A percentile compares a stretch with the other conserved stretches of the same genome.
These are phyloP conservation scores for Annulohypoxylon nitens DNA, from an alignment of 495 filamentous ascomycete genomes.

Conservation along the genomic window DNA sequence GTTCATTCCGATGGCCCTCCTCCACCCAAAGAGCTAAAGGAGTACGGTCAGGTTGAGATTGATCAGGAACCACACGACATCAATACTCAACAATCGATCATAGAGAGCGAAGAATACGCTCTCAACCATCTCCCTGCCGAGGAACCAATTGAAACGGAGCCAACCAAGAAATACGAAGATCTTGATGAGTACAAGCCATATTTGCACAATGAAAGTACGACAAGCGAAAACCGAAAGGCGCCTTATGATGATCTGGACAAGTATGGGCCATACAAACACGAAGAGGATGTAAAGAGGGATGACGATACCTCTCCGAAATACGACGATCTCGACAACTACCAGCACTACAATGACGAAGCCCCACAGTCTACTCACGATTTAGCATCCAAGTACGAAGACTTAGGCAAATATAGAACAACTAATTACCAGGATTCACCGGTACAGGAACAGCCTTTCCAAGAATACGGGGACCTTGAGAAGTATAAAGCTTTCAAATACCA, in stretches of 20 bases:
- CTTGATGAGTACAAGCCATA: slow-evolving; percentile 50
- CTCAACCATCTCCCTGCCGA: slow-evolving; percentile 51
- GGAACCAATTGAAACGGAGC: slow-evolving; percentile 30
- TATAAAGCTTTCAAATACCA: slow-evolving; percentile 45
- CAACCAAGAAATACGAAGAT: slow-evolving; percentile 41
- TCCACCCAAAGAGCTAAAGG: slow-evolving; percentile 54
- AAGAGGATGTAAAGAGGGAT: slow-evolving; percentile 53
- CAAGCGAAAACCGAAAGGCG: slow-evolving; percentile 14
- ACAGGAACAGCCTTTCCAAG: slow-evolving; percentile 43
- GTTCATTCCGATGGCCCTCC: slow-evolving; percentile 55
- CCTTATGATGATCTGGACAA: slow-evolving; percentile 47
- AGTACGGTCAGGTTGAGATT: slow-evolving; percentile 52
- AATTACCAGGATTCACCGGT: slow-evolving; percentile 49
- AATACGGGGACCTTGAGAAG: slow-evolving; percentile 51
- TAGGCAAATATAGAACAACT: slow-evolving; percentile 52
- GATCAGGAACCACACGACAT: slow-evolving; percentile 43
- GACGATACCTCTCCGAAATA: slow-evolving; percentile 41
- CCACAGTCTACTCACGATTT: slow-evolving; percentile 26
- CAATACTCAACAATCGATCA: slow-evolving; percentile 15
- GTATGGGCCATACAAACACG: slow-evolving; percentile 51
- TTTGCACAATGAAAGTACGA: slow-evolving; percentile 34
- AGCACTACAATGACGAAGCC: slow-evolving; percentile 36
- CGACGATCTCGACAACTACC: slow-evolving; percentile 50
- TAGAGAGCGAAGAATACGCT: slow-evolving; percentile 52
- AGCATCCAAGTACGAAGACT: slow-evolving; percentile 47